These are phyloP conservation scores for Heterobasidion parviporum DNA, from an alignment of 1,284 basidiomycete species.

Conservation along the genomic window DNA sequence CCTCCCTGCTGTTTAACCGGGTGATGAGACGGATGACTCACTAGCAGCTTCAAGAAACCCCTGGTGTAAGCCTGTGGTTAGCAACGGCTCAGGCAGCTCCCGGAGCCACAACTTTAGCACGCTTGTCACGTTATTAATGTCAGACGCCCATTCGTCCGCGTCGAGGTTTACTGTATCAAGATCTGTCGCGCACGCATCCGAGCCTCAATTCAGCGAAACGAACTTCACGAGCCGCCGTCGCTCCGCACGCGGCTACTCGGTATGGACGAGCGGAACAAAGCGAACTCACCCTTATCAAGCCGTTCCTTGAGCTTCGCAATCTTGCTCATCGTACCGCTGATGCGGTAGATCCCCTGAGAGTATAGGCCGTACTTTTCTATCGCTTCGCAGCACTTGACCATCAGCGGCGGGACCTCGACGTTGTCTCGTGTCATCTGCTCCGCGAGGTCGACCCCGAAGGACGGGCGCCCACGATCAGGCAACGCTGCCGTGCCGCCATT, in stretches of 20 bases:
- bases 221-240: no score
- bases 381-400: constrained; percentile 85
- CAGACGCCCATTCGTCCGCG: constrained; percentile 83
- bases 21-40: constrained; percentile 32
- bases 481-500: constrained; percentile 16
- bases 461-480: constrained; percentile 60
- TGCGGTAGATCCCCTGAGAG: constrained; percentile 87
- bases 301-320: constrained; percentile 79
- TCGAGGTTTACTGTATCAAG: constrained; percentile 80
- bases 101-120: constrained; percentile 95
- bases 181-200: constrained; percentile 39
- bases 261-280: not conserved
- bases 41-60: constrained; percentile 94
- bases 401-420: constrained; percentile 82
- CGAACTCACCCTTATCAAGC: constrained; percentile 70
- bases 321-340: constrained; percentile 88
- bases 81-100: constrained; percentile 90
- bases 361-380: constrained; percentile 87
- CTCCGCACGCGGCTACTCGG: not conserved
- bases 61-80: constrained; percentile 81
- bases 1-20: not conserved
- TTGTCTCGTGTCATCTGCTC: constrained; percentile 89
- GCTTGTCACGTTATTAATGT: constrained; percentile 94
- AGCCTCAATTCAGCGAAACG: not conserved
- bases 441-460: constrained; percentile 87